phyloP scores from a whole-genome alignment of 805 yeast genomes.

The Wickerhamiella qilinensis region DNA sequence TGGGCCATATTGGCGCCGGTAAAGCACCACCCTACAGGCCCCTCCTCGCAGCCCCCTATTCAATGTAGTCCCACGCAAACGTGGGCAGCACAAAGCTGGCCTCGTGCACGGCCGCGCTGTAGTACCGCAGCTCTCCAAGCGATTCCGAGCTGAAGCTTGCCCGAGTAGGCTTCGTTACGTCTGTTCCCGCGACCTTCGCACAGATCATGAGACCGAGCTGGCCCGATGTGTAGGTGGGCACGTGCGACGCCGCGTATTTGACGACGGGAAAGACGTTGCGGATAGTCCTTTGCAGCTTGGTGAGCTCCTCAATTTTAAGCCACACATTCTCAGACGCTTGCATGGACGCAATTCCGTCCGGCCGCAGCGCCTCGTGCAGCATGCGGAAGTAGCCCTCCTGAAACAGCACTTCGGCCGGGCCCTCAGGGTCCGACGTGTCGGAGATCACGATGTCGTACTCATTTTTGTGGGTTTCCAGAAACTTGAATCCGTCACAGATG shows the following conservation, averaged over 20 bases:
- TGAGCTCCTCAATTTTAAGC: slow-evolving; percentile 75
- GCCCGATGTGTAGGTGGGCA: slow-evolving; percentile 96
- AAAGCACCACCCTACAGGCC: no score
- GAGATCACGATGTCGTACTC: slow-evolving; percentile 75
- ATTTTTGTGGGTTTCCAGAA: slow-evolving; percentile 31
- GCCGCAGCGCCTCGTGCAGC: slow-evolving; percentile 43
- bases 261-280: slow-evolving; percentile 76
- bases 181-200: slow-evolving; percentile 49
- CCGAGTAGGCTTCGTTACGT: slow-evolving; percentile 57
- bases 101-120: slow-evolving; percentile 66
- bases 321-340: slow-evolving; percentile 78
- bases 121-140: slow-evolving; percentile 64
- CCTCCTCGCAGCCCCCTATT: no score
- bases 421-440: slow-evolving; percentile 90
- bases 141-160: slow-evolving; percentile 39
- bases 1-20: no score
- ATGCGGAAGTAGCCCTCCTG: slow-evolving; percentile 60
- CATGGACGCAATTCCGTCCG: slow-evolving; percentile 57
- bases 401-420: slow-evolving; percentile 85
- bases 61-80: slow-evolving; percentile 53
- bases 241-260: slow-evolving; percentile 78
- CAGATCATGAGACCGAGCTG: slow-evolving; percentile 98
- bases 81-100: slow-evolving; percentile 87
- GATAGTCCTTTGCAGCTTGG: slow-evolving; percentile 70
- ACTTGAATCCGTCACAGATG: slow-evolving; percentile 75